These are phyloP conservation scores for Nadsonia commutata DNA, from an alignment of 1,139 yeast genomes.

Conservation along the genomic window DNA sequence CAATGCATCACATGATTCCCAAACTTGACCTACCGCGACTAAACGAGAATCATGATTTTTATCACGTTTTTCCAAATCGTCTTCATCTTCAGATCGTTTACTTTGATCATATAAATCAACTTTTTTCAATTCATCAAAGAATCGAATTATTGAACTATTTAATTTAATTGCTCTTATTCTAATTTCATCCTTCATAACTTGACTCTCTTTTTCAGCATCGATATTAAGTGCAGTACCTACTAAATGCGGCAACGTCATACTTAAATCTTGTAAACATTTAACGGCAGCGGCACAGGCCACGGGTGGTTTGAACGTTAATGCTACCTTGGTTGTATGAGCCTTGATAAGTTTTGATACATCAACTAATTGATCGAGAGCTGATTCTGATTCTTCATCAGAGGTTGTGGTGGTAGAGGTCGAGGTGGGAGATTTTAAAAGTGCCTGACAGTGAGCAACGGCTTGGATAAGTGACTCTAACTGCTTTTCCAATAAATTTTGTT, in stretches of 20 bases:
- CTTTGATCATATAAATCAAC: background rate
- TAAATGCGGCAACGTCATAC: background rate
- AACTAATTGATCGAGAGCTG: background rate
- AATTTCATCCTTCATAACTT: background rate
- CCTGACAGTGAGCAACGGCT: background rate
- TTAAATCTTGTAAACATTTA: background rate
- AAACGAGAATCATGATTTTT: background rate
- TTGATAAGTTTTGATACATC: background rate
- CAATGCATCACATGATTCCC: background rate
- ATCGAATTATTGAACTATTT: background rate
- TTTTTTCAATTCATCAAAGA: background rate
- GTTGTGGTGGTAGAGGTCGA: background rate
- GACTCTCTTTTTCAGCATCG: background rate
- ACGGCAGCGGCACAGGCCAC: background rate
- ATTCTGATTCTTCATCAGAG: background rate
- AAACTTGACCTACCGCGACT: background rate
- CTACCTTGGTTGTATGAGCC: background rate
- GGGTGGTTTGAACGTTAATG: background rate
- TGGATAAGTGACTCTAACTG: background rate
- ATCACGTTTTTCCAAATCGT: background rate
- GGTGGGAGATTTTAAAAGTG: background rate
- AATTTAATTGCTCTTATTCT: background rate
- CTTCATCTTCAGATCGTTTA: background rate
- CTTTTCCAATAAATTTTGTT: background rate
- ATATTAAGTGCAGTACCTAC: background rate